A percentile compares a stretch with the other conserved stretches of the same genome.
Evolutionary conservation across 345 rosid genomes (phyloP).

Genomic region (Raphanus raphanistrum): DNA sequence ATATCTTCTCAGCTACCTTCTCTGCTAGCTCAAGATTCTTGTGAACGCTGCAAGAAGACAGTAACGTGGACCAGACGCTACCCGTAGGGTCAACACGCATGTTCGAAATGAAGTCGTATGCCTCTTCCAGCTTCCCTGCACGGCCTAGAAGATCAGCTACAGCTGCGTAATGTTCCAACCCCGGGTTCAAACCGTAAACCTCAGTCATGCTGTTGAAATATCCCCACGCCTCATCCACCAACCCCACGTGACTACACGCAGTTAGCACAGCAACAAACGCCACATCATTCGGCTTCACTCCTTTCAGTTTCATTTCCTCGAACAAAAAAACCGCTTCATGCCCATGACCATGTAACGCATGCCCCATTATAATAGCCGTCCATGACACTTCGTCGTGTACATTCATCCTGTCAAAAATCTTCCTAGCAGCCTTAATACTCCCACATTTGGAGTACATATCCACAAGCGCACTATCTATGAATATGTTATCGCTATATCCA

Average conservation of each 20-base stretch:
- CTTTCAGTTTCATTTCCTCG: conserved; percentile 64
- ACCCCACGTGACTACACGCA: conserved; percentile 87
- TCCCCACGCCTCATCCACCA: conserved; percentile 59
- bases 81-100: conserved; percentile 54
- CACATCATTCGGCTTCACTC: conserved; percentile 65
- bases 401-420: conserved; percentile 62
- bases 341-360: conserved; percentile 77
- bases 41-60: conserved; percentile 77
- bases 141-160: conserved; percentile 86
- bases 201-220: conserved; percentile 61
- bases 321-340: conserved; percentile 66
- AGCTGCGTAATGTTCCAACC: conserved; percentile 82
- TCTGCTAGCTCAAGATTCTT: conserved; percentile 75
- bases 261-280: conserved; percentile 78
- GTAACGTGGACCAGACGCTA: conserved; percentile 63
- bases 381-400: conserved; percentile 77
- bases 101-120: conserved; percentile 55
- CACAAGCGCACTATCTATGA: conserved; percentile 75
- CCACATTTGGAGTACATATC: conserved; percentile 95
- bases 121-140: conserved; percentile 84
- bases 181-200: conserved; percentile 57
- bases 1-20: conserved; percentile 58
- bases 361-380: conserved; percentile 88
- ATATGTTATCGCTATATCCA: conserved; percentile 56
- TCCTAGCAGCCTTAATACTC: conserved; percentile 57